These are phyloP conservation scores for Takakia lepidozioides DNA, from an alignment of 225 moss, liverwort and hornwort genomes.

Conservation along the genomic window DNA sequence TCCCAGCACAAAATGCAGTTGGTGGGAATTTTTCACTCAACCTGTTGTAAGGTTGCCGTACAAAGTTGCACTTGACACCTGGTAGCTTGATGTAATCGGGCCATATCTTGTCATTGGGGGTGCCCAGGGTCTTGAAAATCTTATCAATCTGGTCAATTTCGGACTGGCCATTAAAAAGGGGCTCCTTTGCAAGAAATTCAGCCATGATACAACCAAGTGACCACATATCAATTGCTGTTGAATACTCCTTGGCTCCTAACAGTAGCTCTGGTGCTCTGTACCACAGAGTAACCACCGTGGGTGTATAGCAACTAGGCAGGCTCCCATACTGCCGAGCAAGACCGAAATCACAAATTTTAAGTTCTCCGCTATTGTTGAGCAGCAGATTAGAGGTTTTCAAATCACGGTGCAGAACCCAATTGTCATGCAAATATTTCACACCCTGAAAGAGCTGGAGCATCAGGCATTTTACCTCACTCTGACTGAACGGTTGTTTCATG, in stretches of 20 bases:
- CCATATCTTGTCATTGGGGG: constrained; percentile 61
- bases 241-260: constrained; percentile 44
- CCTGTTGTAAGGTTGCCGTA: constrained; percentile 47
- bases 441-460: constrained; percentile 9
- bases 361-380: constrained; percentile 58
- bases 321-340: constrained; percentile 92
- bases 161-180: constrained; percentile 48
- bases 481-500: constrained; percentile 2
- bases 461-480: constrained; percentile 3
- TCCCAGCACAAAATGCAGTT: constrained; percentile 13
- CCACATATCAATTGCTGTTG: constrained; percentile 68
- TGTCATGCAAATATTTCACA: constrained; percentile 9
- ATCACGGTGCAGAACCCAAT: constrained; percentile 2
- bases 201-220: constrained; percentile 68
- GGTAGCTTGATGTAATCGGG: constrained; percentile 52
- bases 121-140: constrained; percentile 55
- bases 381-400: constrained; percentile 63
- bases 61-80: constrained; percentile 53
- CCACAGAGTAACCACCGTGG: constrained; percentile 63
- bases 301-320: constrained; percentile 79
- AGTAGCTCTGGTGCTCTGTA: constrained; percentile 68
- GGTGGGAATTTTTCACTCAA: constrained; percentile 56
- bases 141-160: constrained; percentile 48
- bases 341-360: constrained; percentile 98
- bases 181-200: constrained; percentile 59